Percentiles rank a stretch among this genome's conserved stretches.
phyloP scores from a whole-genome alignment of 805 yeast species.

The Komagataella kurtzmanii region DNA sequence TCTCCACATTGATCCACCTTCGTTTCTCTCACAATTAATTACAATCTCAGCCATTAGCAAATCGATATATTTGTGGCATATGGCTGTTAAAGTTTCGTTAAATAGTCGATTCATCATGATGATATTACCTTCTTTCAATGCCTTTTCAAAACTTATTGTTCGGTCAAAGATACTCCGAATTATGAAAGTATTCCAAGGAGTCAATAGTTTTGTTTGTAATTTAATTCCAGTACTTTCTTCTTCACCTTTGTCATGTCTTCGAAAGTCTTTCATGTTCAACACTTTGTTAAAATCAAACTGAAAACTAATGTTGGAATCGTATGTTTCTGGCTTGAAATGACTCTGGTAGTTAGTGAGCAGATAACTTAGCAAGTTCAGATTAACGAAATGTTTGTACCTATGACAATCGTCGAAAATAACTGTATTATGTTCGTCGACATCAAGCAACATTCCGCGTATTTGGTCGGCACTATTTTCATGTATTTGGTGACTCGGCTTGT shows the following conservation, averaged over 20 bases:
- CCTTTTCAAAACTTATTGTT: background rate
- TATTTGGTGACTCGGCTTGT: background rate
- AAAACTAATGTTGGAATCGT: background rate
- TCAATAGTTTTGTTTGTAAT: background rate
- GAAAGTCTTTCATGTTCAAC: background rate
- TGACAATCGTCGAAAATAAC: background rate
- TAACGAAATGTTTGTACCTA: background rate
- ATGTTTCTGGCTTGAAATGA: background rate
- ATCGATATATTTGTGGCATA: background rate
- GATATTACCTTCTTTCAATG: background rate
- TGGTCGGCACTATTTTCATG: background rate
- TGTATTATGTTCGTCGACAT: background rate
- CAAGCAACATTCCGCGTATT: background rate
- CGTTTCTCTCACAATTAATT: background rate
- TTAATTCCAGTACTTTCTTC: background rate
- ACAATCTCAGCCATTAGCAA: background rate
- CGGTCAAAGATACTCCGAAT: background rate
- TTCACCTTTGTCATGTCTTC: background rate
- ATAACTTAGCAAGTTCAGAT: background rate
- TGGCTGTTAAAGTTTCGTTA: background rate
- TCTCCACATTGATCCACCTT: background rate
- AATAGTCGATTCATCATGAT: background rate
- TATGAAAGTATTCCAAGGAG: background rate
- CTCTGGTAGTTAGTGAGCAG: background rate
- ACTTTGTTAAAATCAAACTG: background rate